Conservation (phyloP, 306 rosid genomes). For the Oemleria cerasiformis region DNA sequence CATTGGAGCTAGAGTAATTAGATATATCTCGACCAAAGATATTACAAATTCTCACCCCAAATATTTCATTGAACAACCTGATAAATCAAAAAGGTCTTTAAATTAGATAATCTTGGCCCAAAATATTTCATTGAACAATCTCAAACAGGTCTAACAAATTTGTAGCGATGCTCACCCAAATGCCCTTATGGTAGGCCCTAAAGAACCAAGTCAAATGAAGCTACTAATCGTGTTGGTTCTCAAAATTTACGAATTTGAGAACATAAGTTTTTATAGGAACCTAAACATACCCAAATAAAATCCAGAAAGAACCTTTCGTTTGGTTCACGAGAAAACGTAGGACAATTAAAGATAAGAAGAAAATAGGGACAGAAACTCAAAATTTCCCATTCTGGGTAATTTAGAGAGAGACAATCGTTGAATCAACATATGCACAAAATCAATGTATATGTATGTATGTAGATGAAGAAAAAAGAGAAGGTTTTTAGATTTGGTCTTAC, state of each 20-base stretch:
- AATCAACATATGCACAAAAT: not conserved
- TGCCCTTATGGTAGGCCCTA: not conserved
- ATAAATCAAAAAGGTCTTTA: no score
- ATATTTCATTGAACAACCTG: not conserved
- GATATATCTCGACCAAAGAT: not conserved
- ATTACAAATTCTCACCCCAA: not conserved
- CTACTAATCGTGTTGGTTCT: not conserved
- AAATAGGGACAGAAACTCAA: not conserved
- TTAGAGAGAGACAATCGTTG: not conserved
- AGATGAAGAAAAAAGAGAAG: not conserved
- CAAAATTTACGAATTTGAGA: not conserved
- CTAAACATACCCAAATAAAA: not conserved
- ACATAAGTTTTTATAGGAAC: not conserved
- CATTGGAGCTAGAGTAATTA: not conserved
- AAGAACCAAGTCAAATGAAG: not conserved
- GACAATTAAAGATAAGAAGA: not conserved
- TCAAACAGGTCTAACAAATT: no score
- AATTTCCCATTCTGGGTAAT: not conserved
- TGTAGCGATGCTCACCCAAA: no score
- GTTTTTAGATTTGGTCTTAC: slow-evolving; percentile 28
- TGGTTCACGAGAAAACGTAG: not conserved
- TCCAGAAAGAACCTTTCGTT: not conserved
- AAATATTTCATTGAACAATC: not conserved
- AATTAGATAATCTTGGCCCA: not conserved
- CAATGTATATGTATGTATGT: not conserved